Percentiles rank a stretch among this genome's conserved stretches.
Conservation (phyloP, 768 basidiomycete genomes). For the Boletus sp. region DNA sequence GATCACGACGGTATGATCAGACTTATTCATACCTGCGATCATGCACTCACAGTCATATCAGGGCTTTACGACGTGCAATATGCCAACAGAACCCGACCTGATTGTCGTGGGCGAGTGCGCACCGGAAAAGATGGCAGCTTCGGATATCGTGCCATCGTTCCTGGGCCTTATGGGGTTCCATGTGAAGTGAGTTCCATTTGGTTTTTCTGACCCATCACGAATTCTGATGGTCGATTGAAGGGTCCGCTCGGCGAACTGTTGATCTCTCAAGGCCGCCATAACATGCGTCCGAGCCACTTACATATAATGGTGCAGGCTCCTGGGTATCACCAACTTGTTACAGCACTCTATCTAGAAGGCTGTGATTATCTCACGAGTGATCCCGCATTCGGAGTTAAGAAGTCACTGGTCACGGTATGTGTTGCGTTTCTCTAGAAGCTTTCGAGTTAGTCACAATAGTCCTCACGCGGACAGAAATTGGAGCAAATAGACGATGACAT, state of each 20-base stretch:
- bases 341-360: conserved; percentile 72
- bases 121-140: conserved; percentile 62
- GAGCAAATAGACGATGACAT: conserved; percentile 51
- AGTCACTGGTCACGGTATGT: conserved; percentile 71
- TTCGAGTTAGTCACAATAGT: not conserved
- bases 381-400: conserved; percentile 80
- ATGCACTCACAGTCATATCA: conserved; percentile 1
- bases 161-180: conserved; percentile 68
- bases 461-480: conserved; percentile 40
- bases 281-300: conserved; percentile 76
- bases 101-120: conserved; percentile 69
- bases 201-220: conserved; percentile 4
- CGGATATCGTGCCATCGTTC: conserved; percentile 70
- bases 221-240: conserved; percentile 28
- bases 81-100: conserved; percentile 50
- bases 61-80: conserved; percentile 52
- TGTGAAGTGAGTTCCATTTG: conserved; percentile 45
- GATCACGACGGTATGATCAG: conserved; percentile 49
- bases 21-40: conserved; percentile 2
- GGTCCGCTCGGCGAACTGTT: conserved; percentile 72
- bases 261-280: conserved; percentile 57
- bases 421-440: not conserved
- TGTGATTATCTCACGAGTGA: conserved; percentile 63
- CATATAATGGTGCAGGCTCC: conserved; percentile 71
- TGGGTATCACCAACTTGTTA: conserved; percentile 71